Evolutionary conservation across 2,329 filamentous ascomycete genomes (phyloP), one percentile per base, ranked within the genome.

Genomic region (Triangularia setosa): DNA sequence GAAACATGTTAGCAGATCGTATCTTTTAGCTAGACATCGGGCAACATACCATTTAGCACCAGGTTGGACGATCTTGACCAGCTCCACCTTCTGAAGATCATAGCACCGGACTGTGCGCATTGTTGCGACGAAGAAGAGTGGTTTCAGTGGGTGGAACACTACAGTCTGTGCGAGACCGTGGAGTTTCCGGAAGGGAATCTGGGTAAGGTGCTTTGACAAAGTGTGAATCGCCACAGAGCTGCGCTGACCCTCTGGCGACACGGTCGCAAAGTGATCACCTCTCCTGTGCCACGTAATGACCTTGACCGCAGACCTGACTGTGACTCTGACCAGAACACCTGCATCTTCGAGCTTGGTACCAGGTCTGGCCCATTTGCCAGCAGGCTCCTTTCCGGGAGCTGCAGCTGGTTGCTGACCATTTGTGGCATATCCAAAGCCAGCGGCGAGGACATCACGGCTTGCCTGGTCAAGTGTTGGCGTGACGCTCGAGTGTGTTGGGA

Each of bases 41-140:
- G 16, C 11, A 88, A 91, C 9, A 90, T 95, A 73, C 92, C 93
- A 86, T 66, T 93, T 89, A 2, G 94, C 93, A 73, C 95, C 95
- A 0, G 95, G 95, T 74, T 96, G 92, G 64, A 99, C 81, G 64
- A 95, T 92, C 81, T 97, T 97, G 77, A 97, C 85, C 33, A 99
- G 87, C 73, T 96, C 91, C 75, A 97, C 93, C 72, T 89, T 89
- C 69, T 94, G 90, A 55, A 99, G 84, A 76, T 99, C 95, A 79
- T 99, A 99, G 73, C 91, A 91, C 63, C 95, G 90, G 73, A 99
- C 93, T 64, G 90, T 90, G 71, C 94, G 91, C 77, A 97, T 93
- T 11, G 96, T 98, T 2, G 95, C 95, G 62, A 99, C 92, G 74
- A 98, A 98, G 80, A 99, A 93, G 58, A 97, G 87, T 0, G 95